phyloP scores from a whole-genome alignment of 371 early-diverging fungal species.

The Cokeromyces recurvatus region DNA sequence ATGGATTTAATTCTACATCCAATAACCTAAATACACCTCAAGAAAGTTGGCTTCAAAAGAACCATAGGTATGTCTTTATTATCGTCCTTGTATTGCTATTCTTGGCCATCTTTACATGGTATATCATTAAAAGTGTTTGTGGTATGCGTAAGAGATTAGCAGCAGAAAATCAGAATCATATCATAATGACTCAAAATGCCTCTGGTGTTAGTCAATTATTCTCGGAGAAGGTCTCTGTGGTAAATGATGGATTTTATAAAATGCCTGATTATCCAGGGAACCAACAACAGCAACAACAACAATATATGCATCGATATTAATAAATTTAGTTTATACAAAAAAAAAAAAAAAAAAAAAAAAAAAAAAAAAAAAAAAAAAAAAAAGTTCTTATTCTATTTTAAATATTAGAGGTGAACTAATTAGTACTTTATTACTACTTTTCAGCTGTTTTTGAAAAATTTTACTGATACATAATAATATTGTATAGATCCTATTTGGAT shows the following conservation, averaged over 20 bases:
- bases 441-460: too few species aligned
- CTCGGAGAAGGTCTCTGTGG: slow-evolving; percentile 15
- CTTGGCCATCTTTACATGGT: slow-evolving; percentile 18
- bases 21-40: neutral
- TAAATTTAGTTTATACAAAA: too few species aligned
- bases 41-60: slow-evolving; percentile 20
- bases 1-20: slow-evolving; percentile 10
- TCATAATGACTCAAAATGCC: slow-evolving; percentile 16
- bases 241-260: neutral
- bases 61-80: slow-evolving; percentile 20
- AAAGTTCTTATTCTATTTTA: too few species aligned
- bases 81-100: slow-evolving; percentile 15
- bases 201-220: slow-evolving; percentile 2
- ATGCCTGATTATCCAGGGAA: too few species aligned
- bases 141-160: slow-evolving; percentile 22
- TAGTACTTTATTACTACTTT: too few species aligned
- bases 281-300: too few species aligned
- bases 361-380: too few species aligned
- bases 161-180: slow-evolving; percentile 18
- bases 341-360: too few species aligned
- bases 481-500: too few species aligned
- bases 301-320: too few species aligned
- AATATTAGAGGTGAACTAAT: too few species aligned
- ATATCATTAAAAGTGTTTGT: slow-evolving; percentile 18
- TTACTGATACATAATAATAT: too few species aligned